Evolutionary conservation across 257 asterid species (phyloP).

Genomic region (Ajuga chamaepitys): DNA sequence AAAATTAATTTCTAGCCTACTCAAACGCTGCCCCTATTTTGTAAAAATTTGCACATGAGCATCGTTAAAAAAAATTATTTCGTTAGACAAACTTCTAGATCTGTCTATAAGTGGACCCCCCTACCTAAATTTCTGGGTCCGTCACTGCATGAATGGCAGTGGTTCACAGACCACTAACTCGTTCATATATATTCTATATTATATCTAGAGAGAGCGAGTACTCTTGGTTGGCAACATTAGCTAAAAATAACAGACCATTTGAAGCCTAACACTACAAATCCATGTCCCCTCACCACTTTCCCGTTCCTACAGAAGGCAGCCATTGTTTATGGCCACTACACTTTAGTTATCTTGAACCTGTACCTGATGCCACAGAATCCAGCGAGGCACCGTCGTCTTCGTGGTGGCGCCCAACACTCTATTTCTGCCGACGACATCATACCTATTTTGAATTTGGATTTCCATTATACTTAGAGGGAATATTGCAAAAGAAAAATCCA

Average conservation of each 20-base stretch:
- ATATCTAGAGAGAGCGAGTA: background rate
- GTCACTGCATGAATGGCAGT: too few relatives aligned
- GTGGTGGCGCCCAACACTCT: conserved; percentile 61
- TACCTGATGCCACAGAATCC: conserved; percentile 30
- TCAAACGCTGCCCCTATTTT: too few relatives aligned
- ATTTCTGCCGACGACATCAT: conserved; percentile 21
- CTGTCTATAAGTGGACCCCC: too few relatives aligned
- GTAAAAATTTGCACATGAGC: too few relatives aligned
- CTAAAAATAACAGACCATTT: conserved; percentile 13
- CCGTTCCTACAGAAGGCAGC: conserved; percentile 60
- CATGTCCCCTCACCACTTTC: conserved; percentile 28
- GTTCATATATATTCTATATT: too few relatives aligned
- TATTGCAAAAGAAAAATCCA: conserved; percentile 35
- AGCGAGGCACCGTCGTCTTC: conserved; percentile 43
- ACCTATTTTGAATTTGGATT: background rate
- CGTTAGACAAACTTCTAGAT: too few relatives aligned
- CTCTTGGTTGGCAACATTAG: background rate
- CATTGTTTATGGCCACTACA: conserved; percentile 46
- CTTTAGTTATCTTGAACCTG: conserved; percentile 48
- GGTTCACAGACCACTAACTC: background rate
- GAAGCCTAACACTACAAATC: conserved; percentile 14
- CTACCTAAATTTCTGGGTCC: too few relatives aligned
- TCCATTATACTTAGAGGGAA: conserved; percentile 37
- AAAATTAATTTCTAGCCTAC: too few relatives aligned
- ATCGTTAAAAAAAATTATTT: too few relatives aligned